Evolutionary conservation across 108 stramenopile genomes (phyloP).

Genomic region (Stephanodiscus minutulus): DNA sequence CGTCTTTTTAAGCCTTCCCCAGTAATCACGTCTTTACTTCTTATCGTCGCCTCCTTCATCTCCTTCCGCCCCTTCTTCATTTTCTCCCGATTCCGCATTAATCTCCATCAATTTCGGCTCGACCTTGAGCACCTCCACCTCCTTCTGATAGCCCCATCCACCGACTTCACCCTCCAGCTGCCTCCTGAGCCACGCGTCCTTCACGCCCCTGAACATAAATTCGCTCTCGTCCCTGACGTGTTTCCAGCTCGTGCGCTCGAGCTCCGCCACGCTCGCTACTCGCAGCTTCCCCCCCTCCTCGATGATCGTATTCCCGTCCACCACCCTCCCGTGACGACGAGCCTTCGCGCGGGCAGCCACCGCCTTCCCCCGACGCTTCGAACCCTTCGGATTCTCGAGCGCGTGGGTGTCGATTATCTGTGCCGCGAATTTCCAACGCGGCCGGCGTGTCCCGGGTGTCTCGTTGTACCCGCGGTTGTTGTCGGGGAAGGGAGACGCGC

Average conservation of each 20-base stretch:
- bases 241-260: conserved; percentile 77
- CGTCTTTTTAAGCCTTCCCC: neutral
- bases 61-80: conserved; percentile 3
- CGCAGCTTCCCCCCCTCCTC: conserved; percentile 71
- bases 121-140: conserved; percentile 33
- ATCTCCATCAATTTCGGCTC: conserved; percentile 12
- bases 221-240: conserved; percentile 67
- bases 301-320: conserved; percentile 69
- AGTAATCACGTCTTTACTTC: conserved; percentile 5
- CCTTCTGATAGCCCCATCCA: conserved; percentile 68
- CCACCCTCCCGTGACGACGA: conserved; percentile 40
- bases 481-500: conserved; percentile 50
- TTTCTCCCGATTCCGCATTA: conserved; percentile 15
- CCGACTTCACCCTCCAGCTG: conserved; percentile 62
- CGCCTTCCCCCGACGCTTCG: conserved; percentile 20
- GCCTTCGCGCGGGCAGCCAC: conserved; percentile 37
- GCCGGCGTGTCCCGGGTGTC: conserved; percentile 36
- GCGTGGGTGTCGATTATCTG: conserved; percentile 76
- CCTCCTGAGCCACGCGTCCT: conserved; percentile 73
- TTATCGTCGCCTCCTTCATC: conserved; percentile 14
- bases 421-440: conserved; percentile 83
- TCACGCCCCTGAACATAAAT: conserved; percentile 68
- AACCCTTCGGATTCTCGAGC: conserved; percentile 38
- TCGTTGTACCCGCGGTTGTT: conserved; percentile 41
- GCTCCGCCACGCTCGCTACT: conserved; percentile 73